phyloP scores from a whole-genome alignment of 768 basidiomycete species.

The Fistulinella prunicolor region DNA sequence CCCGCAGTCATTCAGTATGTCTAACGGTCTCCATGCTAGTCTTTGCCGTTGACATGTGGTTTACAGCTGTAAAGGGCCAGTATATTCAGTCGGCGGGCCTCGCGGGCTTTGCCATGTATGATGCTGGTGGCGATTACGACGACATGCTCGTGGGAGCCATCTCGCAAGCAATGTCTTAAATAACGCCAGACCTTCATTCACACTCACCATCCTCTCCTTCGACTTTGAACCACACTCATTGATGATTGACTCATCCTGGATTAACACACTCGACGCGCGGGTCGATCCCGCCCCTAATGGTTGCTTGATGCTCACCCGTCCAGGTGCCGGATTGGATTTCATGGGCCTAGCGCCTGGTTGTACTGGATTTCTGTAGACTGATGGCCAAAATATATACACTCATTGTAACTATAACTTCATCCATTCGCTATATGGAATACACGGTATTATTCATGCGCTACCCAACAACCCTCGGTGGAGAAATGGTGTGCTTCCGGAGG shows the following conservation, averaged over 20 bases:
- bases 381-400: background rate
- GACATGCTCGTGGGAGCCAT: constrained; percentile 36
- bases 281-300: constrained; percentile 6
- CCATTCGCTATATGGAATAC: background rate
- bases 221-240: background rate
- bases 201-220: constrained; percentile 8
- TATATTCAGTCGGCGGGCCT: constrained; percentile 37
- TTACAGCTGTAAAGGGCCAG: constrained; percentile 40
- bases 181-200: constrained; percentile 2
- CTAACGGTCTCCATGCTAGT: background rate
- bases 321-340: constrained; percentile 14
- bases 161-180: constrained; percentile 21
- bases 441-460: background rate
- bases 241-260: constrained; percentile 24
- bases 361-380: background rate
- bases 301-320: constrained; percentile 8
- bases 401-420: constrained; percentile 2
- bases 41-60: background rate
- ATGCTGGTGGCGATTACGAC: constrained; percentile 42
- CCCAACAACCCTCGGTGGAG: no score
- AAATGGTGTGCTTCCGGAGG: no score
- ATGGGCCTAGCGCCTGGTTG: background rate
- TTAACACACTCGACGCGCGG: background rate
- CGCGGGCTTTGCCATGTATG: constrained; percentile 45
- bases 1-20: constrained; percentile 51